Conservation (phyloP, 2,329 filamentous ascomycete species). For the Cordyceps tenuipes region DNA sequence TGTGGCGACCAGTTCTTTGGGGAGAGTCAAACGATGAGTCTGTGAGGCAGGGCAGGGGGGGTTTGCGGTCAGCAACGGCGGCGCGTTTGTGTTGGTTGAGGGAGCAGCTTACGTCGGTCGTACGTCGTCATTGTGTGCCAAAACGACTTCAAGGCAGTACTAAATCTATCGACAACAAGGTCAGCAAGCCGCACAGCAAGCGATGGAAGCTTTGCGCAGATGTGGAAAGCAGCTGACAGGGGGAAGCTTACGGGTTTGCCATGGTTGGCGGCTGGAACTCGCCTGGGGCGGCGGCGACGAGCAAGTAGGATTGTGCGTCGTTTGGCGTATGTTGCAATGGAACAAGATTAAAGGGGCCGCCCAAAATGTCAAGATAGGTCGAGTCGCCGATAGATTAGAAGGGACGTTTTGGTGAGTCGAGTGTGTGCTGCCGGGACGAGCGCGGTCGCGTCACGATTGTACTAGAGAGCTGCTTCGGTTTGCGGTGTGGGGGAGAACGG, state of each 20-base stretch:
- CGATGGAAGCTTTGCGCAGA: not conserved
- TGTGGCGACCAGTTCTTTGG: slow-evolving; percentile 82
- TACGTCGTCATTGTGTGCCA: slow-evolving; percentile 85
- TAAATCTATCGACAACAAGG: slow-evolving; percentile 40
- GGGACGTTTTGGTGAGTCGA: not conserved
- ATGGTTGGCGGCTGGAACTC: slow-evolving; percentile 2
- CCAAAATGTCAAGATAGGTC: not conserved
- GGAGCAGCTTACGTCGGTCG: slow-evolving; percentile 50
- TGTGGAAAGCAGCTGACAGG: not conserved
- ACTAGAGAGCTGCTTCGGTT: not conserved
- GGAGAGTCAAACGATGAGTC: slow-evolving; percentile 92
- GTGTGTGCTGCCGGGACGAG: not conserved
- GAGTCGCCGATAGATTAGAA: not conserved
- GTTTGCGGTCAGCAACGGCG: slow-evolving; percentile 13
- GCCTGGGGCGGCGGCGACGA: not conserved
- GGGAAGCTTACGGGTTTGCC: slow-evolving; percentile 10
- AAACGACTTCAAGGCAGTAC: slow-evolving; percentile 73
- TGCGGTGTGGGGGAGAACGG: not conserved
- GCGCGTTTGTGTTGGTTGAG: not conserved
- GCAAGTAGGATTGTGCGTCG: not conserved
- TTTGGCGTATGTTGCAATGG: not conserved
- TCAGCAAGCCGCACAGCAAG: not conserved
- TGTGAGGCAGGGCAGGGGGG: slow-evolving; percentile 34
- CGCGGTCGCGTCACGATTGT: slow-evolving; percentile 12
- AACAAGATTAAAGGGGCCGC: not conserved